A percentile compares a stretch with the other conserved stretches of the same genome.
Conservation (phyloP, 176 grass and related monocot species). For the Urochloa ruziziensis region DNA sequence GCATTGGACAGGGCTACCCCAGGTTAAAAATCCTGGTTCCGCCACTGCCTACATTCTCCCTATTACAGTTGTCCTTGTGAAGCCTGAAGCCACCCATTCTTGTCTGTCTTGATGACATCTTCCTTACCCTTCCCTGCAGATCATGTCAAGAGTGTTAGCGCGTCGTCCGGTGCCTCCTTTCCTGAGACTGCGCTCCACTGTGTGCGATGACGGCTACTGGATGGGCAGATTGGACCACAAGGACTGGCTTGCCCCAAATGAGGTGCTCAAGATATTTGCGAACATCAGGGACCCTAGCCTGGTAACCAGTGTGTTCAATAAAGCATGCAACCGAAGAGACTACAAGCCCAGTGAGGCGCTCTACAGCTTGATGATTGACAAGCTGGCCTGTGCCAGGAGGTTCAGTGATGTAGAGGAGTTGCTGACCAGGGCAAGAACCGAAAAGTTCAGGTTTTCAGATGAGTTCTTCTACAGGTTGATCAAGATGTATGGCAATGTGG, state of each 20-base stretch:
- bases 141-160: conserved; percentile 36
- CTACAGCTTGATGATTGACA: conserved; percentile 73
- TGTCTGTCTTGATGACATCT: too few relatives aligned
- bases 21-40: too few relatives aligned
- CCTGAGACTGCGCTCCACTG: conserved; percentile 25
- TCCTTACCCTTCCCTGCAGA: too few relatives aligned
- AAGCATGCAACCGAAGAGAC: conserved; percentile 48
- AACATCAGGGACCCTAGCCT: conserved; percentile 52
- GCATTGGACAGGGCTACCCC: too few relatives aligned
- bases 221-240: conserved; percentile 67
- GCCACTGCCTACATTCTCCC: too few relatives aligned
- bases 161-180: conserved; percentile 31
- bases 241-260: conserved; percentile 93
- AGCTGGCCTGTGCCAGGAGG: conserved; percentile 51
- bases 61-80: too few relatives aligned
- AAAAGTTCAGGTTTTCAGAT: conserved; percentile 67
- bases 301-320: conserved; percentile 52
- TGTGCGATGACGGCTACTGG: conserved; percentile 49
- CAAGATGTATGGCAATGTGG: conserved; percentile 93
- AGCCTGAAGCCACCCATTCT: too few relatives aligned
- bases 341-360: conserved; percentile 77
- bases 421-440: conserved; percentile 47
- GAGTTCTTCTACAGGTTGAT: conserved; percentile 77
- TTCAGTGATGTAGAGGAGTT: conserved; percentile 73
- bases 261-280: conserved; percentile 71